Conservation (phyloP, 2,329 filamentous ascomycete genomes). For the Aspergillus caelatus region DNA sequence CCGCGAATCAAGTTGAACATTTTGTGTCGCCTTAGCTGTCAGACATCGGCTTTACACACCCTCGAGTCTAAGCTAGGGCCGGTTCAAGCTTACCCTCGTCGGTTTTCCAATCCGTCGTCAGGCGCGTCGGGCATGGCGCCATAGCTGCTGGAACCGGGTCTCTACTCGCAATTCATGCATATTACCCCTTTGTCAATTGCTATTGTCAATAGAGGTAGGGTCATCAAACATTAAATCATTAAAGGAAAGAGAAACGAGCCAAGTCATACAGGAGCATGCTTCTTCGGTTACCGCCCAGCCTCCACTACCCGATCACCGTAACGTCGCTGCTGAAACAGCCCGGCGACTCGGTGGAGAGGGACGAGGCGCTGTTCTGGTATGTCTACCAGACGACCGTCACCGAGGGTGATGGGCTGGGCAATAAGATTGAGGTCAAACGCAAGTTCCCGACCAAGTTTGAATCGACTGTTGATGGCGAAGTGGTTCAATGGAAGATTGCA, state of each 20-base stretch:
- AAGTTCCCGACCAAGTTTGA: slow-evolving; percentile 79
- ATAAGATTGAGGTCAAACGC: slow-evolving; percentile 69
- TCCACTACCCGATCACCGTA: slow-evolving; percentile 93
- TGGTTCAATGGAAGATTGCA: slow-evolving; percentile 74
- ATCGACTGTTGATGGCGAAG: slow-evolving; percentile 77
- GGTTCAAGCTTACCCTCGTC: slow-evolving; percentile 4
- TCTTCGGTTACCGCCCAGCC: slow-evolving; percentile 54
- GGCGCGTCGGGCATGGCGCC: slow-evolving; percentile 23
- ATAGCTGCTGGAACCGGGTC: slow-evolving; percentile 15
- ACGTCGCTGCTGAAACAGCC: slow-evolving; percentile 77
- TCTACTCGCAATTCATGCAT: slow-evolving; percentile 8
- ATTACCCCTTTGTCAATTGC: not conserved
- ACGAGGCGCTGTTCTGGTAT: slow-evolving; percentile 83
- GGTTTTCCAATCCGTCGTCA: slow-evolving; percentile 6
- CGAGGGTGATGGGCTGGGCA: slow-evolving; percentile 70
- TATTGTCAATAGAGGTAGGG: slow-evolving; percentile 2
- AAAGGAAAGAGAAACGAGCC: slow-evolving; percentile 6
- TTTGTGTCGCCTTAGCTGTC: not conserved
- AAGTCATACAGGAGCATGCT: slow-evolving; percentile 41
- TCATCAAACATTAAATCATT: not conserved
- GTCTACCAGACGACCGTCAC: slow-evolving; percentile 75
- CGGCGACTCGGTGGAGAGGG: slow-evolving; percentile 74
- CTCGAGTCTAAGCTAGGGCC: not conserved
- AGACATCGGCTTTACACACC: not conserved
- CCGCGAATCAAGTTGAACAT: not conserved